Evolutionary conservation across 768 basidiomycete genomes (phyloP), one percentile per base, ranked within the genome.

Genomic region (Boletus sp.): DNA sequence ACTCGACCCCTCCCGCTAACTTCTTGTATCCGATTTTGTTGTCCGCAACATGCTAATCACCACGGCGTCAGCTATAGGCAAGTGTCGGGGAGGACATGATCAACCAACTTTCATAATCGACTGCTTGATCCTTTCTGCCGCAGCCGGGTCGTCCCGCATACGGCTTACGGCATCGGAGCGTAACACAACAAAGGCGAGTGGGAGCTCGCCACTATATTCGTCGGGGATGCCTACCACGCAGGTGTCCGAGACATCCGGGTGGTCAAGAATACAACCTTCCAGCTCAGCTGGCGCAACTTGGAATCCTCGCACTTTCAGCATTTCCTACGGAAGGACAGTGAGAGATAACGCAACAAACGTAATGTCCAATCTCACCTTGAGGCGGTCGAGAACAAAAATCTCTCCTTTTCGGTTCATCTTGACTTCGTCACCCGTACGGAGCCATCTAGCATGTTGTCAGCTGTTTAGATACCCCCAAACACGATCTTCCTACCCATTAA

Each of bases 131-230:
- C 70, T 65, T 3, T 74, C 69, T 1, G 63, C 74, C 30, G 72
- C 60, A 35, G 76, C 66, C 36, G 68, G 66, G 40, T 69, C 58
- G 20, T 77, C 32, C 33, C 54, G 55, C 35, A 74, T 71, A 45
- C 78, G 73, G 37, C 68, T 67, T 10, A 75, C 73, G 5, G 76
- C 72, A 14, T 75, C 74, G 5, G 68, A 63, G 47, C 73, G 72
- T 17, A 83, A 77, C 4, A 86, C 86, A 24, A 91, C 74, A 67
- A 82, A 91, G 8, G 90, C 89, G 52, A 88, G 64, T 0, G 90
- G 89, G 11, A 89, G 62, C 67, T 92, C 89, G 17, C 90, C 89
- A 55, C 80, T 87, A 66, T 86, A 90, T 24, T 90, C 89, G 62
- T 92, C 87, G 1, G 78, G 78, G n/a, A 89, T 66, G 5, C 86